phyloP scores from a whole-genome alignment of 352 stramenopile species.

The Globisporangium paroecandrum region DNA sequence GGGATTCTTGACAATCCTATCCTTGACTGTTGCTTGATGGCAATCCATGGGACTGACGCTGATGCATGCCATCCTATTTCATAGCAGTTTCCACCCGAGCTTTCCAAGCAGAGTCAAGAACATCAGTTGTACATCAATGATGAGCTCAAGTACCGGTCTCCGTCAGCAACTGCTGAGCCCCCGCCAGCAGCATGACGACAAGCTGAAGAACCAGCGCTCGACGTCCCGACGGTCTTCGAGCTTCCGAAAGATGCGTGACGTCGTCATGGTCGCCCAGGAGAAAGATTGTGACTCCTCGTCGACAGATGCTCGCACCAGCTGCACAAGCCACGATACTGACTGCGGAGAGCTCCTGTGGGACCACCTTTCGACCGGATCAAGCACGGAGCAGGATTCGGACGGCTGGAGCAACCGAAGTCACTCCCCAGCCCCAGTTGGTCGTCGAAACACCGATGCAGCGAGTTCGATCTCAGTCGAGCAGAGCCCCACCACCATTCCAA shows the following conservation, averaged over 20 bases:
- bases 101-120: neutral
- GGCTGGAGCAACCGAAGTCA: constrained; percentile 20
- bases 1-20: neutral
- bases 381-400: constrained; percentile 27
- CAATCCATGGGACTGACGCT: neutral
- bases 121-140: neutral
- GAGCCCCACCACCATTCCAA: neutral
- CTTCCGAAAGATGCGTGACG: constrained; percentile 14
- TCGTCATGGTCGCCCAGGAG: constrained; percentile 13
- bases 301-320: constrained; percentile 37
- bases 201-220: constrained; percentile 3
- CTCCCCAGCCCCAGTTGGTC: constrained; percentile 12
- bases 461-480: neutral
- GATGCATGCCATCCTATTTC: neutral
- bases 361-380: constrained; percentile 37
- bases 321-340: constrained; percentile 34
- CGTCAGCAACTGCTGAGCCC: neutral
- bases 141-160: constrained; percentile 5
- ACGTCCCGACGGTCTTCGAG: neutral
- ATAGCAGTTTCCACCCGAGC: neutral
- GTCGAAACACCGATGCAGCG: neutral
- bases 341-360: constrained; percentile 31
- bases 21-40: neutral
- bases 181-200: neutral
- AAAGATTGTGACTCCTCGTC: constrained; percentile 25